Evolutionary conservation across 1,284 basidiomycete species (phyloP).

Genomic region (Rhodofomes roseus): DNA sequence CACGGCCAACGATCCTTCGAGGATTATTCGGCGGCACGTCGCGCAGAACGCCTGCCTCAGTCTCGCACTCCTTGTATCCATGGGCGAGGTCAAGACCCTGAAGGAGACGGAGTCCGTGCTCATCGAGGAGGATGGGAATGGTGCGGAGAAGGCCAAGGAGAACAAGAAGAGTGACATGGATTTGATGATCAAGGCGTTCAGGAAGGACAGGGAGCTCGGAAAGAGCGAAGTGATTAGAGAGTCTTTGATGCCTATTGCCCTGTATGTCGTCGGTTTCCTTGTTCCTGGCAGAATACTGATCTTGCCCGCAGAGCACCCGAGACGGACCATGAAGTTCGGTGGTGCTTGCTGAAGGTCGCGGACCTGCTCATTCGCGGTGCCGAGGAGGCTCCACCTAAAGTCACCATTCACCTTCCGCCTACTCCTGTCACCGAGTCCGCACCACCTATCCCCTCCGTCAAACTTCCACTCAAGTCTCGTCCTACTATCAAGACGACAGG

Average conservation of each 20-base stretch:
- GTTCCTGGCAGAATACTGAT: background rate
- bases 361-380: slow-evolving; percentile 84
- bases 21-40: slow-evolving; percentile 81
- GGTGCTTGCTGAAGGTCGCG: slow-evolving; percentile 89
- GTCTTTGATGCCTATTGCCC: slow-evolving; percentile 73
- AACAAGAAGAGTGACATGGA: slow-evolving; percentile 79
- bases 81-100: slow-evolving; percentile 83
- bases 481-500: slow-evolving; percentile 39
- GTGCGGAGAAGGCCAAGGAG: slow-evolving; percentile 68
- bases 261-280: slow-evolving; percentile 52
- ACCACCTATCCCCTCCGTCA: slow-evolving; percentile 50
- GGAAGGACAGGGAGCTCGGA: slow-evolving; percentile 83
- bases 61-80: slow-evolving; percentile 81
- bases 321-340: slow-evolving; percentile 84
- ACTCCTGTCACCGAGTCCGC: slow-evolving; percentile 66
- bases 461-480: slow-evolving; percentile 41
- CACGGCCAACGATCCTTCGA: slow-evolving; percentile 83
- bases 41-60: slow-evolving; percentile 85
- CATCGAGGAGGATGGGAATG: slow-evolving; percentile 82
- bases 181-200: slow-evolving; percentile 73
- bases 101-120: slow-evolving; percentile 76
- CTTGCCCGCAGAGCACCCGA: slow-evolving; percentile 52
- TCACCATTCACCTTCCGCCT: slow-evolving; percentile 80
- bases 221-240: slow-evolving; percentile 80
- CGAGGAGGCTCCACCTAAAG: slow-evolving; percentile 83